A percentile compares a stretch with the other conserved stretches of the same genome.
phyloP scores from a whole-genome alignment of 1,139 yeast genomes.

The Yamadazyma diddensiae region DNA sequence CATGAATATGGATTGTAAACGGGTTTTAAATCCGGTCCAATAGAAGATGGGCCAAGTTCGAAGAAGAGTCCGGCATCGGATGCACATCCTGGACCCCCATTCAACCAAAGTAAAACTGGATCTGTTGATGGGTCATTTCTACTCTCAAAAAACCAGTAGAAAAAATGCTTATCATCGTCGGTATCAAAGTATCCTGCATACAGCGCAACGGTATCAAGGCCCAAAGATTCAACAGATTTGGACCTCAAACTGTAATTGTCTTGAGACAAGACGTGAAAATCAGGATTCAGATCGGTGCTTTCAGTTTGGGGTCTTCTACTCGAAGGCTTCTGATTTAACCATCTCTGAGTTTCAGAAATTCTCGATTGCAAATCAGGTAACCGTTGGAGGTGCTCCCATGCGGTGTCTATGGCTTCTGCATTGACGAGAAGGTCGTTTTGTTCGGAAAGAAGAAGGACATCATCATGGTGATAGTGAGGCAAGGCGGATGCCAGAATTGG shows the following conservation, averaged over 20 bases:
- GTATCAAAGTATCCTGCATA: slow-evolving; percentile 59
- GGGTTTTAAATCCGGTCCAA: slow-evolving; percentile 60
- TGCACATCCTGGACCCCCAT: slow-evolving; percentile 24
- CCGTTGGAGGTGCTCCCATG: no score
- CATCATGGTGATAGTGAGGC: no score
- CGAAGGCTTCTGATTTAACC: no score
- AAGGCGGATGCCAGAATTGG: no score
- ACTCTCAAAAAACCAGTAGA: slow-evolving; percentile 84
- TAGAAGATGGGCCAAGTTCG: slow-evolving; percentile 79
- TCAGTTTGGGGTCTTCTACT: no score
- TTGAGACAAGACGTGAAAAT: no score
- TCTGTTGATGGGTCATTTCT: slow-evolving; percentile 81
- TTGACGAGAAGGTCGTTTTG: no score
- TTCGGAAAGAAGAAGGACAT: no score
- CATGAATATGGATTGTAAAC: slow-evolving; percentile 72
- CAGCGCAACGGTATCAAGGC: slow-evolving; percentile 53
- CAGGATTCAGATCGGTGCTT: no score
- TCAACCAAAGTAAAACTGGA: slow-evolving; percentile 69
- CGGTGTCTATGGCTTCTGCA: no score
- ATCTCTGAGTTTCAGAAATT: no score
- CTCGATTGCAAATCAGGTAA: no score
- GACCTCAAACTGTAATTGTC: slow-evolving; percentile 8
- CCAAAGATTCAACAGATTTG: slow-evolving; percentile 19
- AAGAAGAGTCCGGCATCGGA: slow-evolving; percentile 81
- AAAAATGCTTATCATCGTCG: slow-evolving; percentile 61